These are phyloP conservation scores for Geotrichum siamense DNA, from an alignment of 1,139 yeast genomes.

Conservation along the genomic window DNA sequence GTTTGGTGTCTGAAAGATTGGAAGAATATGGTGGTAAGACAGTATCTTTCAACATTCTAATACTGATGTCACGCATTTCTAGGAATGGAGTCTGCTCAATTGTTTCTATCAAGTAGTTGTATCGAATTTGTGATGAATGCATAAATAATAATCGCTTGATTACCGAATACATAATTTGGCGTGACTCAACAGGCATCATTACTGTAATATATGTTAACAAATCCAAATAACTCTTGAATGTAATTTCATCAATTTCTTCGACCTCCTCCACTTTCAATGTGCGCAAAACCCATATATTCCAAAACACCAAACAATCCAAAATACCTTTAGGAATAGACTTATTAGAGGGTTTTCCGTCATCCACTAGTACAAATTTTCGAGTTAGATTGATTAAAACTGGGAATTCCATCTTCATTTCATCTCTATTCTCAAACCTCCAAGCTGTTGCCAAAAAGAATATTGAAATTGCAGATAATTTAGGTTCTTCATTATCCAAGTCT, in stretches of 20 bases:
- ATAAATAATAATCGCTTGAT: conserved; percentile 40
- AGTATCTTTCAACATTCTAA: conserved; percentile 63
- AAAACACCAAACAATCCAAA: conserved; percentile 39
- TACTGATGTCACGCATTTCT: conserved; percentile 49
- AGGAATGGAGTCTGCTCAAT: conserved; percentile 62
- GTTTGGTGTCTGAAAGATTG: neutral
- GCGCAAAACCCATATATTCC: conserved; percentile 40
- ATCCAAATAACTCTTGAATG: conserved; percentile 43
- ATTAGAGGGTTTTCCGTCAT: conserved; percentile 20
- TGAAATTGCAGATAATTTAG: conserved; percentile 30
- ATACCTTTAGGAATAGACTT: conserved; percentile 36
- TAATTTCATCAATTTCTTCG: conserved; percentile 22
- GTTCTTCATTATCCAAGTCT: conserved; percentile 11
- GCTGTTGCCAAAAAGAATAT: conserved; percentile 32
- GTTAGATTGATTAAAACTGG: conserved; percentile 24
- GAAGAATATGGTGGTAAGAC: conserved; percentile 12
- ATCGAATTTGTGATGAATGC: conserved; percentile 50
- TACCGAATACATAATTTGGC: conserved; percentile 30
- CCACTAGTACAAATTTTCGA: conserved; percentile 9
- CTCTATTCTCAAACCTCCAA: conserved; percentile 28
- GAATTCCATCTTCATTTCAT: conserved; percentile 20
- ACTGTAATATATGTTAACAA: conserved; percentile 38
- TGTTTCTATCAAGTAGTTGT: conserved; percentile 57
- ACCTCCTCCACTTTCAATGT: conserved; percentile 31
- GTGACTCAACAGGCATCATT: conserved; percentile 26